A percentile compares a stretch with the other conserved stretches of the same genome.
phyloP scores from a whole-genome alignment of 1,284 basidiomycete species.

The Irpex lacteus region DNA sequence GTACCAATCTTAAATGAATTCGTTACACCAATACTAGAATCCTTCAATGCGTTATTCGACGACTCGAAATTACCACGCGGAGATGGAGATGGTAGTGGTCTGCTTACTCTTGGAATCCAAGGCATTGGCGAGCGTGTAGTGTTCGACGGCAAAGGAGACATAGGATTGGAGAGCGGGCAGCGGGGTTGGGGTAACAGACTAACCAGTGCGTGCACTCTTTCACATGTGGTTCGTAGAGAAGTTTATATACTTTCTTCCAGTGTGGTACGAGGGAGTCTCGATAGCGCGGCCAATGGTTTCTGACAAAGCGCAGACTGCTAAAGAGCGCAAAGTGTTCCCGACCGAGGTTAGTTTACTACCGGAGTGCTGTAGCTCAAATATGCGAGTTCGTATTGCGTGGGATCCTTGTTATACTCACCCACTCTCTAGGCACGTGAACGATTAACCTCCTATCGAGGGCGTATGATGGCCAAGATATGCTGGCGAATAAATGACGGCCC shows the following conservation, averaged over 20 bases:
- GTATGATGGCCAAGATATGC: conserved; percentile 87
- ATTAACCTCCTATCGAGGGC: conserved; percentile 87
- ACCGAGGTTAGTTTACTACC: conserved; percentile 63
- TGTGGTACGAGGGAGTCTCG: conserved; percentile 88
- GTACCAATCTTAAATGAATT: conserved; percentile 91
- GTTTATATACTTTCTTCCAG: conserved; percentile 37
- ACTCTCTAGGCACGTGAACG: conserved; percentile 81
- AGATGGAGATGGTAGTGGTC: conserved; percentile 75
- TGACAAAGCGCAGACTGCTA: conserved; percentile 77
- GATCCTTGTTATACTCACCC: neutral
- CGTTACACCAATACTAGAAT: conserved; percentile 91
- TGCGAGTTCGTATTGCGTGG: too few relatives aligned
- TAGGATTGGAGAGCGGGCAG: conserved; percentile 50
- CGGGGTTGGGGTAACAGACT: conserved; percentile 78
- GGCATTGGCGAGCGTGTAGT: conserved; percentile 90
- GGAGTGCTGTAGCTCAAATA: too few relatives aligned
- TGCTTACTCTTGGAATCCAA: conserved; percentile 78
- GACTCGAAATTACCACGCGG: conserved; percentile 72
- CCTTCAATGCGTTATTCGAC: conserved; percentile 95
- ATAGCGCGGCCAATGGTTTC: conserved; percentile 87
- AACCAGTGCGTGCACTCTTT: conserved; percentile 58
- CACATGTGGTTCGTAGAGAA: conserved; percentile 8
- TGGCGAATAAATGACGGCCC: conserved; percentile 83
- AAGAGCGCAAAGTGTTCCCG: conserved; percentile 84
- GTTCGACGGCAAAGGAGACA: conserved; percentile 76